phyloP scores from a whole-genome alignment of 768 basidiomycete genomes.

The Phaeotremella skinneri region DNA sequence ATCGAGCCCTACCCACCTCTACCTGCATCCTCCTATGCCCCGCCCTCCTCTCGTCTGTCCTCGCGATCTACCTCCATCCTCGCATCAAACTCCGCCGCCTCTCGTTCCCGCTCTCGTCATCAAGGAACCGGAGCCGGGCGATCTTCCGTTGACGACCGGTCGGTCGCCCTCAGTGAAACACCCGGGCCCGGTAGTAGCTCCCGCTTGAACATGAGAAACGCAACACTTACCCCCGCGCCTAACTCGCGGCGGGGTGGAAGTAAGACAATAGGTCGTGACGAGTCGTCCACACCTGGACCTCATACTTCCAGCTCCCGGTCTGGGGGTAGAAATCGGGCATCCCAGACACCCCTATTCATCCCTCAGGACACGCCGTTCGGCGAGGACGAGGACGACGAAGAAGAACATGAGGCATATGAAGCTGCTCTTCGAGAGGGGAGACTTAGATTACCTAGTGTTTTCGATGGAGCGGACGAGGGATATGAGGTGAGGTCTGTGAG shows the following conservation, averaged over 20 bases:
- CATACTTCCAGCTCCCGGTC: constrained; percentile 13
- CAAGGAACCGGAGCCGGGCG: constrained; percentile 10
- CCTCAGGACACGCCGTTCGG: constrained; percentile 43
- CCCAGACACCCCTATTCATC: constrained; percentile 41
- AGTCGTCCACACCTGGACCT: constrained; percentile 26
- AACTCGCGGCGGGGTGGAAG: constrained; percentile 42
- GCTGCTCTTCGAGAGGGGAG: constrained; percentile 37
- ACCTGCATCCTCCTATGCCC: constrained; percentile 32
- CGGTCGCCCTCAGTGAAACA: neutral
- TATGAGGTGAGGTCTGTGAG: constrained; percentile 12
- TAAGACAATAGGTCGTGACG: constrained; percentile 25
- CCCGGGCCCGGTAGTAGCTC: constrained; percentile 15
- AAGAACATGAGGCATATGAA: constrained; percentile 42
- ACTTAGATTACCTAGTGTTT: constrained; percentile 33
- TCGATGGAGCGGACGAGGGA: constrained; percentile 14
- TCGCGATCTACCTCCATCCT: constrained; percentile 41
- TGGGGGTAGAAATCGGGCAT: constrained; percentile 4
- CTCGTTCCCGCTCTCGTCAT: constrained; percentile 39
- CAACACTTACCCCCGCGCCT: constrained; percentile 34
- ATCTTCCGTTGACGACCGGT: neutral
- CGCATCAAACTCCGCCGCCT: constrained; percentile 21
- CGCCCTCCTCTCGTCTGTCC: constrained; percentile 42
- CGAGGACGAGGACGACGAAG: constrained; percentile 47
- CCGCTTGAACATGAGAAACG: constrained; percentile 33
- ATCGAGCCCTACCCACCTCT: constrained; percentile 51